These are phyloP conservation scores for Ophiostoma australiae DNA, from an alignment of 2,329 filamentous ascomycete species.

Conservation along the genomic window DNA sequence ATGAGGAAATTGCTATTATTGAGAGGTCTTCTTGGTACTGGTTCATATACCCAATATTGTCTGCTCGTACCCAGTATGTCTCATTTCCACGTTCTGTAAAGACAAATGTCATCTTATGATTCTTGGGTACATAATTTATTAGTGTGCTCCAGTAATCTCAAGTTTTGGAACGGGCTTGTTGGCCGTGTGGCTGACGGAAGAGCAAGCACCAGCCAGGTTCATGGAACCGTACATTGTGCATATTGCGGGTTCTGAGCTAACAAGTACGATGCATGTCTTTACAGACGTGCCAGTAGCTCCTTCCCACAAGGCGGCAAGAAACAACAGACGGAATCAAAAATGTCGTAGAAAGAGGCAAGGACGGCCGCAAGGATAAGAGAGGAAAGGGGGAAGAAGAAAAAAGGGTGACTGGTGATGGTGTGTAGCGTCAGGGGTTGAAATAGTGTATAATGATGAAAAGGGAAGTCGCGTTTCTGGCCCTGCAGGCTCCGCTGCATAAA, in stretches of 20 bases:
- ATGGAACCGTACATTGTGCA: not conserved
- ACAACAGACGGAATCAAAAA: not conserved
- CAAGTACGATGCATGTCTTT: too few relatives aligned
- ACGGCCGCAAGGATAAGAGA: not conserved
- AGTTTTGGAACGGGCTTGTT: not conserved
- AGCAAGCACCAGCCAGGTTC: not conserved
- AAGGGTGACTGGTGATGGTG: conserved; percentile 5
- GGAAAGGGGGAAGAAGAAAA: not conserved
- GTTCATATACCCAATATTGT: not conserved
- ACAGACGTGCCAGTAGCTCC: not conserved
- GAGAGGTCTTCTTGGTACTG: not conserved
- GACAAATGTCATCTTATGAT: not conserved
- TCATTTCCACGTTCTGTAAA: conserved; percentile 4
- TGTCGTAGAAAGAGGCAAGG: not conserved
- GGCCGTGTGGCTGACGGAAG: not conserved
- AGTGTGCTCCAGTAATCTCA: not conserved
- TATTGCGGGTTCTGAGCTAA: not conserved
- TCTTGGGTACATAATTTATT: not conserved
- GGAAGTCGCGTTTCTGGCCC: conserved; percentile 19
- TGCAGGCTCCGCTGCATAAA: conserved; percentile 24
- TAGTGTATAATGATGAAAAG: conserved; percentile 4
- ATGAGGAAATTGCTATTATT: not conserved
- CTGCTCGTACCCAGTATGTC: not conserved
- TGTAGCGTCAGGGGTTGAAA: conserved; percentile 21
- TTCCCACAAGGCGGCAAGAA: not conserved